These are phyloP conservation scores for Ilex paraguariensis DNA, from an alignment of 305 asterid genomes.

Conservation along the genomic window DNA sequence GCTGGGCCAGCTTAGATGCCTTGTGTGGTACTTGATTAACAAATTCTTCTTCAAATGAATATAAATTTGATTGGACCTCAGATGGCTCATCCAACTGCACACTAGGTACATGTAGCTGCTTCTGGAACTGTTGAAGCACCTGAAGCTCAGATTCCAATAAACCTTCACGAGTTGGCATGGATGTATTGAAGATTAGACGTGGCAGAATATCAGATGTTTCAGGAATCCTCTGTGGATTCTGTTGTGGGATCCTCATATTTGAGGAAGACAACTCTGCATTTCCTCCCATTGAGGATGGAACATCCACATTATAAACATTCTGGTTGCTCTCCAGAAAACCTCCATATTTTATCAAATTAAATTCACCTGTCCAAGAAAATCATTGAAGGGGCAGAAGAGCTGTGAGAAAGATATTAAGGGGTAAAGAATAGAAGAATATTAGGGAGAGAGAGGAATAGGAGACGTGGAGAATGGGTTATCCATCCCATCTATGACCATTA, in stretches of 20 bases:
- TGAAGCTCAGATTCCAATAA: conserved; percentile 16
- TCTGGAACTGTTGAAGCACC: conserved; percentile 10
- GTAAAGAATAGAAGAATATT: conserved; percentile 4
- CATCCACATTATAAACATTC: conserved; percentile 17
- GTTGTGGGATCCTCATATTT: conserved; percentile 20
- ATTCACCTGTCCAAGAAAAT: conserved; percentile 17
- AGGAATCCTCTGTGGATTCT: conserved; percentile 11
- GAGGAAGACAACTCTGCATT: conserved; percentile 16
- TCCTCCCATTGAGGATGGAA: conserved; percentile 17
- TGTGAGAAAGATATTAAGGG: too few relatives aligned
- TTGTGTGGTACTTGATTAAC: conserved; percentile 10
- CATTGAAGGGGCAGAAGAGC: neutral
- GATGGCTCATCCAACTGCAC: conserved; percentile 19
- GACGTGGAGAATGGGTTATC: neutral
- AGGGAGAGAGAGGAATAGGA: neutral
- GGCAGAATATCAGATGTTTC: conserved; percentile 21
- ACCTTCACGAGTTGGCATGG: conserved; percentile 13
- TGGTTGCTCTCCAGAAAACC: conserved; percentile 21
- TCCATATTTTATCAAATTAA: conserved; percentile 15
- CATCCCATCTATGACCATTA: too few relatives aligned
- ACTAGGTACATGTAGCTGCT: conserved; percentile 15
- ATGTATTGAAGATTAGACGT: conserved; percentile 12
- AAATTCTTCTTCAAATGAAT: conserved; percentile 11
- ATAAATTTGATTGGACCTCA: conserved; percentile 15
- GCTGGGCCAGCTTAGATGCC: conserved; percentile 19